These are phyloP conservation scores for Geotrichum bryndzae DNA, from an alignment of 1,139 yeast genomes.

Conservation along the genomic window DNA sequence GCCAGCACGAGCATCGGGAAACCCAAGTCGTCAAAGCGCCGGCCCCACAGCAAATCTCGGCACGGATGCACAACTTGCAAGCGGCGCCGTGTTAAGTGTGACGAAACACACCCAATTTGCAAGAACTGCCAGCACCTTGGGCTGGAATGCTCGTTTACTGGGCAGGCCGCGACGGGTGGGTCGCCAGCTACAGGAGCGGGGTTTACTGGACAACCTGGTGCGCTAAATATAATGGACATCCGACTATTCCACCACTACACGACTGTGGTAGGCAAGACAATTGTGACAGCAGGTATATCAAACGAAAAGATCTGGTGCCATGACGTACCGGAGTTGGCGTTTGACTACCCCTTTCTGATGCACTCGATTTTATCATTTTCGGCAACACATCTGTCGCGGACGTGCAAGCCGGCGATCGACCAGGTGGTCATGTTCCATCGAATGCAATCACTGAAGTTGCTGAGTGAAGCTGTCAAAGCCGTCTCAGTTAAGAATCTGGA, in stretches of 20 bases:
- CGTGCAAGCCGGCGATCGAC: conserved; percentile 29
- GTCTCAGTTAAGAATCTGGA: conserved; percentile 83
- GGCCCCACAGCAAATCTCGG: conserved; percentile 72
- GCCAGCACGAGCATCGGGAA: conserved; percentile 5
- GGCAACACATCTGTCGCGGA: conserved; percentile 80
- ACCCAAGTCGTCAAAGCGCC: conserved; percentile 27
- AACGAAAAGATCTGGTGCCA: conserved; percentile 82
- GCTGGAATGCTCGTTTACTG: conserved; percentile 50
- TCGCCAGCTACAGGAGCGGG: conserved; percentile 15
- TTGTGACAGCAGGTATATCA: conserved; percentile 85
- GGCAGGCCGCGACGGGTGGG: neutral
- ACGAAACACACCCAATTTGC: conserved; percentile 77
- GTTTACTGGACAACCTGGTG: conserved; percentile 26
- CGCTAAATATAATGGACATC: conserved; percentile 66
- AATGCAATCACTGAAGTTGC: conserved; percentile 72
- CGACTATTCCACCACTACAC: conserved; percentile 83
- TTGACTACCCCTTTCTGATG: conserved; percentile 84
- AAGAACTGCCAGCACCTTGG: conserved; percentile 72
- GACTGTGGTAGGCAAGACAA: conserved; percentile 75
- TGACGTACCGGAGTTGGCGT: conserved; percentile 83
- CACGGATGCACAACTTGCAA: conserved; percentile 88
- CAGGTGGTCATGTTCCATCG: conserved; percentile 82
- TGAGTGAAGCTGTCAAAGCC: conserved; percentile 79
- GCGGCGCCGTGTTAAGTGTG: conserved; percentile 84
- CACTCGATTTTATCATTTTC: conserved; percentile 84